Conservation (phyloP, 139 green algal species). For the Edaphochlamys debaryana region DNA sequence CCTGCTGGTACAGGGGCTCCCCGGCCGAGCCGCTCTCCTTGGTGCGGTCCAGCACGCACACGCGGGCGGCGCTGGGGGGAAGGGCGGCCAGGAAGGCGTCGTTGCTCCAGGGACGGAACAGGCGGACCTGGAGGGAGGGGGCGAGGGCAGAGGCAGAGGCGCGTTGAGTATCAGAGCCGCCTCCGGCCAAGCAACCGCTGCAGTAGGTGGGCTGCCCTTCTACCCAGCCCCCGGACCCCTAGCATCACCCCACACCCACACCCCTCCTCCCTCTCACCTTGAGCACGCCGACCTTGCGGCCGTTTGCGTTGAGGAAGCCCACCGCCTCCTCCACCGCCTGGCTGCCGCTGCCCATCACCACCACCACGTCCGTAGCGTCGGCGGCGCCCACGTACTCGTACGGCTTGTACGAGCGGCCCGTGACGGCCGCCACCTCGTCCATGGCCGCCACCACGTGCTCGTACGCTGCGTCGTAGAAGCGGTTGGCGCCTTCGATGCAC, state of each 20-base stretch:
- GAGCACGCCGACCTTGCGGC: slow-evolving; percentile 60
- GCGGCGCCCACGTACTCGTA: slow-evolving; percentile 66
- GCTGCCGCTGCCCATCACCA: slow-evolving; percentile 65
- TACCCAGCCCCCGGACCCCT: too few species aligned
- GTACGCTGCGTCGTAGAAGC: slow-evolving; percentile 48
- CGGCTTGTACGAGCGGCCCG: slow-evolving; percentile 58
- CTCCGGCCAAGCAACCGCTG: too few species aligned
- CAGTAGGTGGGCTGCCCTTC: too few species aligned
- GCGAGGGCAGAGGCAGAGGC: background rate
- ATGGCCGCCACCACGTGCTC: slow-evolving; percentile 44
- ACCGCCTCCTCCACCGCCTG: slow-evolving; percentile 58
- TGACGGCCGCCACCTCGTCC: slow-evolving; percentile 50
- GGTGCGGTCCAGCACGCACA: slow-evolving; percentile 66
- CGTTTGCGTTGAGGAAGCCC: slow-evolving; percentile 26
- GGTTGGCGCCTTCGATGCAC: slow-evolving; percentile 60
- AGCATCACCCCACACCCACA: too few species aligned
- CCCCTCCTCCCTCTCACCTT: slow-evolving; percentile 51
- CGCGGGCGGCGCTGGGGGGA: slow-evolving; percentile 45
- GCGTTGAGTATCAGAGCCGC: too few species aligned
- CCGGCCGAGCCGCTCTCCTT: slow-evolving; percentile 60
- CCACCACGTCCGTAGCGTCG: slow-evolving; percentile 56
- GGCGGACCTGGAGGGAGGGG: slow-evolving; percentile 44
- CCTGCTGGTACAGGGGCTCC: slow-evolving; percentile 46
- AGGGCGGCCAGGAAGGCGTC: slow-evolving; percentile 57
- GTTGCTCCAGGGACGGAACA: slow-evolving; percentile 64